Conservation (phyloP, 2,329 filamentous ascomycete genomes). For the Aureobasidium leucospermi region DNA sequence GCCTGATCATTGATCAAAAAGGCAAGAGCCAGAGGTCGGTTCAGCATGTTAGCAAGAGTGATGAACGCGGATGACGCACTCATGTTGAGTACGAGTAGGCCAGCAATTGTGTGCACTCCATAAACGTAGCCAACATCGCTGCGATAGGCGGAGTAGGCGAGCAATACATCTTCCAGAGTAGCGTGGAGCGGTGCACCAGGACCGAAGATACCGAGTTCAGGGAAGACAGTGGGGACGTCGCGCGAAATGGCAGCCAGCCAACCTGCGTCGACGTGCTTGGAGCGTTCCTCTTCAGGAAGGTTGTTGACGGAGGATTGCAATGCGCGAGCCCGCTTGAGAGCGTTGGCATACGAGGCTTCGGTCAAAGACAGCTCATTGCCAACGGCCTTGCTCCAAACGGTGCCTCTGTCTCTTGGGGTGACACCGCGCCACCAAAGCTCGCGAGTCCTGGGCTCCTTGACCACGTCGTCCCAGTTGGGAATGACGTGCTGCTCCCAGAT, state of each 20-base stretch:
- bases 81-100: slow-evolving; percentile 65
- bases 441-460: slow-evolving; percentile 60
- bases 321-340: slow-evolving; percentile 58
- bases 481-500: slow-evolving; percentile 74
- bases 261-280: slow-evolving; percentile 45
- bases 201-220: slow-evolving; percentile 63
- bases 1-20: slow-evolving; percentile 65
- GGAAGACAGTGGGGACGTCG: slow-evolving; percentile 62
- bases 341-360: slow-evolving; percentile 61
- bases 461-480: slow-evolving; percentile 66
- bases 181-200: slow-evolving; percentile 62
- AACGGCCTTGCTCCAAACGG: slow-evolving; percentile 63
- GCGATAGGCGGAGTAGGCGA: slow-evolving; percentile 74
- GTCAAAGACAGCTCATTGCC: slow-evolving; percentile 66
- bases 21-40: slow-evolving; percentile 65
- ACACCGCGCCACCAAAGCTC: slow-evolving; percentile 81
- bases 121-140: slow-evolving; percentile 72
- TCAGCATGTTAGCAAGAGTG: slow-evolving; percentile 67
- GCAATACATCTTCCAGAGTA: slow-evolving; percentile 62
- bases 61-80: slow-evolving; percentile 60
- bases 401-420: slow-evolving; percentile 60
- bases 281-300: slow-evolving; percentile 36
- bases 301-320: slow-evolving; percentile 50
- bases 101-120: slow-evolving; percentile 68
- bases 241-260: slow-evolving; percentile 59